Evolutionary conservation across 768 basidiomycete genomes (phyloP).

Genomic region (Collybia mongolica): DNA sequence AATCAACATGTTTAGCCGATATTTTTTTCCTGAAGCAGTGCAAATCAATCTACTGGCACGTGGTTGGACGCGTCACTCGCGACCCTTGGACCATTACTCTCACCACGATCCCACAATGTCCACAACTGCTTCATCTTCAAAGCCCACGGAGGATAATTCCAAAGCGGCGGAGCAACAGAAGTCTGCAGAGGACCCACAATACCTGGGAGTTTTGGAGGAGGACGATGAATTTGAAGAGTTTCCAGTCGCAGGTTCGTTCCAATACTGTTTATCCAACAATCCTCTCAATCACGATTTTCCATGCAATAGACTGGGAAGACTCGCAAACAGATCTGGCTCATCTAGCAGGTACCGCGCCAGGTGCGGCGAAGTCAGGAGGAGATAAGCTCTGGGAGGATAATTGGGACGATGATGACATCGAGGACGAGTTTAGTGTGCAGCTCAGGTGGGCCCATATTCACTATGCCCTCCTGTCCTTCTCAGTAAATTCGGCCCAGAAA

Average conservation of each 20-base stretch:
- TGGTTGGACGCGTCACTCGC: conserved; percentile 19
- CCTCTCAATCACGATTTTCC: conserved; percentile 1
- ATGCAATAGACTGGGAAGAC: conserved; percentile 76
- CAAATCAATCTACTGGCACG: neutral
- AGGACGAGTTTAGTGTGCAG: conserved; percentile 95
- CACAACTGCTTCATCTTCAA: conserved; percentile 47
- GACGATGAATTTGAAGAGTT: conserved; percentile 99
- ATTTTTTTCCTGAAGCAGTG: no score
- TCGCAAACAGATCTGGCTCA: conserved; percentile 81
- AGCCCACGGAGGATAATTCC: conserved; percentile 34
- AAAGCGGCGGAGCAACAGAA: conserved; percentile 41
- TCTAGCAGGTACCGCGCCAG: conserved; percentile 69
- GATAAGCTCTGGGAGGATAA: conserved; percentile 99
- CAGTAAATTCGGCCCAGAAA: conserved; percentile 36
- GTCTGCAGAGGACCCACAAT: conserved; percentile 48
- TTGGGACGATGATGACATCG: conserved; percentile 99
- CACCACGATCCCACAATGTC: conserved; percentile 30
- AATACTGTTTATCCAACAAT: neutral
- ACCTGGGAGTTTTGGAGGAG: conserved; percentile 90
- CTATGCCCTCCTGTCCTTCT: neutral
- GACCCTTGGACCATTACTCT: neutral
- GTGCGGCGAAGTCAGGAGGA: conserved; percentile 74
- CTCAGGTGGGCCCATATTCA: conserved; percentile 65
- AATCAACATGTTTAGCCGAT: no score
- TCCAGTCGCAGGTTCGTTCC: conserved; percentile 67